A percentile compares a stretch with the other conserved stretches of the same genome.
Conservation (phyloP, 192 early-diverging fungal genomes). For the Rhizoclosmatium globosum region DNA sequence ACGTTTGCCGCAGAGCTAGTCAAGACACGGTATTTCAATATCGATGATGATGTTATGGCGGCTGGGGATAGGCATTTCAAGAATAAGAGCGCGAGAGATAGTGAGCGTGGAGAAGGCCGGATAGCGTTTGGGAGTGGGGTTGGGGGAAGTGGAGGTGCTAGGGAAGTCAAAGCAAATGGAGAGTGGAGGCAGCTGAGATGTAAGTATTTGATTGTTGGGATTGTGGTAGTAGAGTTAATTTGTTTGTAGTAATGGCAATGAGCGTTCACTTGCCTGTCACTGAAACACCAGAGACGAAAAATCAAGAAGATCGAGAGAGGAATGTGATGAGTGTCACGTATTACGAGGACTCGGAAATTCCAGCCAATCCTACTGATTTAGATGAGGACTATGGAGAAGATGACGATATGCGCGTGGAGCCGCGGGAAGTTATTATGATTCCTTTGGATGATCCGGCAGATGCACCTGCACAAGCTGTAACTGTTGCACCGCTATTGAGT, state of each 20-base stretch:
- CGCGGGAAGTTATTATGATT: neutral
- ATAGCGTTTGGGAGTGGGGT: slow-evolving; percentile 12
- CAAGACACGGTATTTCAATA: slow-evolving; percentile 22
- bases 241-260: slow-evolving; percentile 17
- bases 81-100: slow-evolving; percentile 27
- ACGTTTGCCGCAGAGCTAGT: slow-evolving; percentile 21
- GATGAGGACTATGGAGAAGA: slow-evolving; percentile 15
- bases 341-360: slow-evolving; percentile 13
- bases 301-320: slow-evolving; percentile 11
- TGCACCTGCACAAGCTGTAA: neutral
- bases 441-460: neutral
- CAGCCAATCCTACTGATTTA: slow-evolving; percentile 5
- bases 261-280: neutral
- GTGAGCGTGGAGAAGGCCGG: slow-evolving; percentile 11
- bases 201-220: neutral
- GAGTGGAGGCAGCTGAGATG: slow-evolving; percentile 9
- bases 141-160: neutral
- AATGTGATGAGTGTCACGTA: neutral
- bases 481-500: neutral
- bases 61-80: slow-evolving; percentile 15
- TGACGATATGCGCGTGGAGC: neutral
- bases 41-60: slow-evolving; percentile 7
- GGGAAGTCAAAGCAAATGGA: neutral
- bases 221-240: neutral
- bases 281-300: slow-evolving; percentile 3